Base-by-base conservation (phyloP, 805 yeast species). In the Candida anglica region DNA sequence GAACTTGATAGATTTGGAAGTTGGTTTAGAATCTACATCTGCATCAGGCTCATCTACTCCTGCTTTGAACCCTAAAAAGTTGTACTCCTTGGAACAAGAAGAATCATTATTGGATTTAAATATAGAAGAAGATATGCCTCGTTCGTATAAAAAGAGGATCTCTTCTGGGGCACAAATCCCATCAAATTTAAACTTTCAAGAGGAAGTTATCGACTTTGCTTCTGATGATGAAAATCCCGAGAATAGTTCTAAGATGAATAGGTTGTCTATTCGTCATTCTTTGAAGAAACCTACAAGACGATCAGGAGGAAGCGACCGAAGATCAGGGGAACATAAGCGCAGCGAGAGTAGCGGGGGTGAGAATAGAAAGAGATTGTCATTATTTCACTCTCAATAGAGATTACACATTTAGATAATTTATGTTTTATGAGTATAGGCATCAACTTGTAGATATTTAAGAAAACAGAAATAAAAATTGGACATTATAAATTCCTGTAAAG, bases 141-240 rank as follows among this genome's bases (percentile, higher is more conserved):
- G 27, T 6, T 44, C 41, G 14, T 61, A 52, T 43, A 64, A 59
- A 37, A 66, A 63, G 43, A 43, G 60, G 30, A 40, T 57, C 10
- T 46, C 60, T 1, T 52, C 57, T 3, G 34, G 34, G 11, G 17
- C 17, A 3, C 57, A 51, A 31, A 43, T 48, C 13, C 65, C 63
- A 3, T 46, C 53, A 7, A 56, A 45, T 28, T 43, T 64, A 25
- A 55, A 46, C 18, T 58, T 66, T 19, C 63, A 63, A 39, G 71
- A 67, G 42, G 69, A 67, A 39, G 69, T 66, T 3, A 58, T 67
- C 36, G 72, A 67, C 42, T 67, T 65, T 54, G 72, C 66, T 1
- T 63, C 70, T 9, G 73, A 67, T 40, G 71, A 67, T 41, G 73
- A 67, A 36, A 60, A 58, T 36, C 63, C 63, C 1, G 61, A 49